A percentile compares a stretch with the other conserved stretches of the same genome.
phyloP scores from a whole-genome alignment of 2,329 filamentous ascomycete genomes.

The Akanthomyces muscarius region DNA sequence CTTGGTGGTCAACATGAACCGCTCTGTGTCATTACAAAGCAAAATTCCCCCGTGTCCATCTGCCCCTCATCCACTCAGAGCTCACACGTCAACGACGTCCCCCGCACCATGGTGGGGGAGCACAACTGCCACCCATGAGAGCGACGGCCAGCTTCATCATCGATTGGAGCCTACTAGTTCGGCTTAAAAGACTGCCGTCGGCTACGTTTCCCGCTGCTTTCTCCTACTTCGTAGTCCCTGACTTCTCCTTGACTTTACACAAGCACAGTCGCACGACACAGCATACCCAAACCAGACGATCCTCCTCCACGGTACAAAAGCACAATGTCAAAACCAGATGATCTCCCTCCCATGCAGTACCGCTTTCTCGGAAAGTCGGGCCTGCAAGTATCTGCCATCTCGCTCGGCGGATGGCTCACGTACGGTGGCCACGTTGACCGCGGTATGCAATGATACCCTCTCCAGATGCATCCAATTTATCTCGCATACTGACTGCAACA shows the following conservation, averaged over 20 bases:
- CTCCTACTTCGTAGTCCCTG: too few species aligned
- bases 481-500: slow-evolving; percentile 16
- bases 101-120: slow-evolving; percentile 8
- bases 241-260: neutral
- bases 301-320: slow-evolving; percentile 48
- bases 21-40: neutral
- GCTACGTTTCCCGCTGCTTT: neutral
- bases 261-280: neutral
- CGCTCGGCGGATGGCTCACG: slow-evolving; percentile 68
- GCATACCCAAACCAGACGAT: slow-evolving; percentile 39
- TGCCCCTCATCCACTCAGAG: neutral
- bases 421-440: slow-evolving; percentile 70
- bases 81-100: slow-evolving; percentile 1
- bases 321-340: slow-evolving; percentile 38
- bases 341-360: slow-evolving; percentile 59
- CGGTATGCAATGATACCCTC: slow-evolving; percentile 39
- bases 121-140: neutral
- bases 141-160: slow-evolving; percentile 7
- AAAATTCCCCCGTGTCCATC: neutral
- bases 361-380: slow-evolving; percentile 68
- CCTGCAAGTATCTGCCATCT: slow-evolving; percentile 69
- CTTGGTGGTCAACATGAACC: neutral
- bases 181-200: neutral
- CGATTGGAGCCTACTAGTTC: slow-evolving; percentile 1
- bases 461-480: neutral